These are phyloP conservation scores for Triticum urartu DNA, from an alignment of 176 grass and related monocot species.

Conservation along the genomic window DNA sequence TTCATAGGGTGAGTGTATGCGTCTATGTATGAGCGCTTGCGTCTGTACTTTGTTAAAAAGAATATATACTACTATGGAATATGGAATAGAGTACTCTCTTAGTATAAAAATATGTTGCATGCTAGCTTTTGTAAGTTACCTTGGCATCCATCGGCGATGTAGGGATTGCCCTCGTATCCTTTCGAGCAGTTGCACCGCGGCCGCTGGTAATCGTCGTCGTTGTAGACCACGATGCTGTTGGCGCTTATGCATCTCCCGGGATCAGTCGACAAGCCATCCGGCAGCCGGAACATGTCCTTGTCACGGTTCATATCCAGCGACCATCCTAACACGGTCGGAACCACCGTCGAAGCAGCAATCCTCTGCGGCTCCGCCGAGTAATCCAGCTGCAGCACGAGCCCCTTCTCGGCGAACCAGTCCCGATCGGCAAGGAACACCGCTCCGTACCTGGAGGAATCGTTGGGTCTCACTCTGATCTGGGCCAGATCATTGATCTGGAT, in stretches of 20 bases:
- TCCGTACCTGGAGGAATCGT: not conserved
- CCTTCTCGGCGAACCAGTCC: not conserved
- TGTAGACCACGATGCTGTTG: not conserved
- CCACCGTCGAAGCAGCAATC: too few species aligned
- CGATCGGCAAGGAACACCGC: not conserved
- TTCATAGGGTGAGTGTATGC: too few species aligned
- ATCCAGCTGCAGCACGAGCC: not conserved
- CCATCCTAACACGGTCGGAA: not conserved
- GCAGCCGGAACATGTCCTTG: not conserved
- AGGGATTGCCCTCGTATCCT: slow-evolving; percentile 32
- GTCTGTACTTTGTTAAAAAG: too few species aligned
- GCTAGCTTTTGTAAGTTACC: not conserved
- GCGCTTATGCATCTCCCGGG: not conserved
- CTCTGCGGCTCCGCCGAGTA: too few species aligned
- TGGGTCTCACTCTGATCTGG: not conserved
- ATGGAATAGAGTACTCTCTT: too few species aligned
- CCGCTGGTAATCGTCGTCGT: not conserved
- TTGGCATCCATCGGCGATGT: slow-evolving; percentile 27
- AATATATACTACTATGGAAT: too few species aligned
- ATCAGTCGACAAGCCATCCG: not conserved
- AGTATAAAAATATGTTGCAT: too few species aligned
- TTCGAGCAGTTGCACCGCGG: slow-evolving; percentile 20
- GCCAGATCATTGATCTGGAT: not conserved
- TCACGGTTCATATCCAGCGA: not conserved
- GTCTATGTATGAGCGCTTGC: too few species aligned